These are phyloP conservation scores for Auricularia heimuer DNA, from an alignment of 768 basidiomycete species.

Conservation along the genomic window DNA sequence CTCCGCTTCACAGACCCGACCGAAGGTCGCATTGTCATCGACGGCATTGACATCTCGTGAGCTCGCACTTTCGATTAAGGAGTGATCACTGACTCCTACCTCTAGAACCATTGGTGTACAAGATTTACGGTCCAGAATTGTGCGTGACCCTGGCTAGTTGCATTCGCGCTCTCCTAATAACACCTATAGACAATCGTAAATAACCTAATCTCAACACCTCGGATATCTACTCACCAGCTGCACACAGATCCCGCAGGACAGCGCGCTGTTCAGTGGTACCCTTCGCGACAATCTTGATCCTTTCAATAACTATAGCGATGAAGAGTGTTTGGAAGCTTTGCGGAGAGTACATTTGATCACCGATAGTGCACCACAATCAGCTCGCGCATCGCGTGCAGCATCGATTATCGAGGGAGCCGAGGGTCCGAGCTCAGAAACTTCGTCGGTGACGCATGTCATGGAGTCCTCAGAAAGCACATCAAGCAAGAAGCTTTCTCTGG, in stretches of 20 bases:
- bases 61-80: not conserved
- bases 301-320: slow-evolving; percentile 60
- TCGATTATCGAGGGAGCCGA: slow-evolving; percentile 30
- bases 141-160: not conserved
- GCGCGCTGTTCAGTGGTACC: slow-evolving; percentile 23
- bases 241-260: slow-evolving; percentile 22
- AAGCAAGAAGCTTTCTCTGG: slow-evolving; percentile 15
- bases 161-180: not conserved
- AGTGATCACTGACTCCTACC: not conserved
- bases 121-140: slow-evolving; percentile 51
- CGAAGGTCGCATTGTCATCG: slow-evolving; percentile 66
- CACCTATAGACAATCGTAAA: slow-evolving; percentile 14
- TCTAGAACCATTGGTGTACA: slow-evolving; percentile 59
- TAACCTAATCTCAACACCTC: not conserved
- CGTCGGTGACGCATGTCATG: slow-evolving; percentile 30
- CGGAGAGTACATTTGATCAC: slow-evolving; percentile 70
- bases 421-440: slow-evolving; percentile 19
- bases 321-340: slow-evolving; percentile 72
- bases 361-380: slow-evolving; percentile 36
- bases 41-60: slow-evolving; percentile 74
- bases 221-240: not conserved
- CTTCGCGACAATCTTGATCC: slow-evolving; percentile 37
- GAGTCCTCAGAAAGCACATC: not conserved
- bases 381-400: slow-evolving; percentile 37
- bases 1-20: slow-evolving; percentile 76